Percentiles rank a stretch among this genome's conserved stretches.
Evolutionary conservation across 352 stramenopile species (phyloP).

Genomic region (Nothophytophthora sp.): DNA sequence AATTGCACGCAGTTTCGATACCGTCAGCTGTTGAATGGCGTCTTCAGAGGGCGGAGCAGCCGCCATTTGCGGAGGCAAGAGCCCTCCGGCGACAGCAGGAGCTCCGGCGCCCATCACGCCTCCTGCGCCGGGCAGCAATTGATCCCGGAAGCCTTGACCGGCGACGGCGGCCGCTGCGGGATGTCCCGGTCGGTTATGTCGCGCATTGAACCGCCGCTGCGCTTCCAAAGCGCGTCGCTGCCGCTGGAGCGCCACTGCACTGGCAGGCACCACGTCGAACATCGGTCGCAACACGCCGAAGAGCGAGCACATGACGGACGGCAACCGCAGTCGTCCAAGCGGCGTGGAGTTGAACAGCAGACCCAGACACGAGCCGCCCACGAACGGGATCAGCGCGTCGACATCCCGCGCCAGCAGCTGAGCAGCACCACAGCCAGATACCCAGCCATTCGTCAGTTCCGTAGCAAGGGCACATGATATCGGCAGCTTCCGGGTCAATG

Average conservation of each 20-base stretch:
- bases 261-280: slow-evolving; percentile 81
- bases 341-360: slow-evolving; percentile 72
- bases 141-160: slow-evolving; percentile 79
- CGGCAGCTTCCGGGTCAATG: neutral
- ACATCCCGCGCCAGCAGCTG: slow-evolving; percentile 72
- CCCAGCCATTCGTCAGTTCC: neutral
- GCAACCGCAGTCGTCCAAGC: slow-evolving; percentile 69
- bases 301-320: slow-evolving; percentile 65
- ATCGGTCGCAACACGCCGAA: slow-evolving; percentile 72
- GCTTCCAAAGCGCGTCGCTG: slow-evolving; percentile 74
- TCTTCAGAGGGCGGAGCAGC: slow-evolving; percentile 71
- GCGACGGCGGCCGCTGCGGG: slow-evolving; percentile 20
- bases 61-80: slow-evolving; percentile 61
- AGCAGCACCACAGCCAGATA: neutral
- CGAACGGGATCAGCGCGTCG: slow-evolving; percentile 57
- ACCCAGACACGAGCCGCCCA: slow-evolving; percentile 59
- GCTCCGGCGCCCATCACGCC: slow-evolving; percentile 30
- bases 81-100: slow-evolving; percentile 18
- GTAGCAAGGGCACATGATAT: neutral
- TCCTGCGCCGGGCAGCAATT: slow-evolving; percentile 70
- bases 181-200: slow-evolving; percentile 31
- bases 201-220: slow-evolving; percentile 64
- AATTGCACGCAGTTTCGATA: slow-evolving; percentile 20
- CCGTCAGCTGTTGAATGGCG: slow-evolving; percentile 79
- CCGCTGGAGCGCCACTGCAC: slow-evolving; percentile 58